phyloP scores from a whole-genome alignment of 2,329 filamentous ascomycete genomes.

The Xylariomycetidae sp. region DNA sequence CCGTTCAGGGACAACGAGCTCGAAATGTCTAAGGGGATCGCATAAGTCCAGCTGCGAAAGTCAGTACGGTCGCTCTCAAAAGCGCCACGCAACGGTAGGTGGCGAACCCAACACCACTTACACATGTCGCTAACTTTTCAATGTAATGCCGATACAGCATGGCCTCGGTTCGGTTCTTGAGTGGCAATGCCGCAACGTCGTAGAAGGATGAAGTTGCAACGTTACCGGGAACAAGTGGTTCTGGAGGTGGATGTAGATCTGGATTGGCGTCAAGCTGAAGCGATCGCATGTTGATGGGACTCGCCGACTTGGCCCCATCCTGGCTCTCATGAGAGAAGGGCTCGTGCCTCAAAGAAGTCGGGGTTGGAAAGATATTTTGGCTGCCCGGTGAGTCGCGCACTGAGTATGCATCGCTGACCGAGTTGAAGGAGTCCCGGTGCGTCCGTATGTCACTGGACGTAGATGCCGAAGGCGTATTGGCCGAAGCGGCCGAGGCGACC shows the following conservation, averaged over 20 bases:
- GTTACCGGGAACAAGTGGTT: too few relatives aligned
- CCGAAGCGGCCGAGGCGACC: conserved; percentile 7
- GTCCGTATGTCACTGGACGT: conserved; percentile 1
- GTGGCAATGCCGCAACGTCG: conserved; percentile 20
- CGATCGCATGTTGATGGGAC: conserved; percentile 7
- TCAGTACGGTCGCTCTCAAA: background rate
- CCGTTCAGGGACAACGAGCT: conserved; percentile 45
- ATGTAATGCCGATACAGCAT: conserved; percentile 30
- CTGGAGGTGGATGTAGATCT: conserved; percentile 6
- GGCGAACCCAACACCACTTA: conserved; percentile 14
- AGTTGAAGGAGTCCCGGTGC: background rate
- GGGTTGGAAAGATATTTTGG: conserved; percentile 3
- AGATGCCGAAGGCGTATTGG: conserved; percentile 5
- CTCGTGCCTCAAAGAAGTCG: background rate
- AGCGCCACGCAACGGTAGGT: background rate
- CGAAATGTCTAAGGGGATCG: conserved; percentile 40
- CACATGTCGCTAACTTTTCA: conserved; percentile 28
- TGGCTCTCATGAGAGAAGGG: conserved; percentile 1
- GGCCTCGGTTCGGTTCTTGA: conserved; percentile 27
- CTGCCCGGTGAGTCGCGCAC: conserved; percentile 3
- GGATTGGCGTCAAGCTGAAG: conserved; percentile 2
- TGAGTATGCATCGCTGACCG: background rate
- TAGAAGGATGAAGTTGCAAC: conserved; percentile 12
- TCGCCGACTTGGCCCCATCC: conserved; percentile 5
- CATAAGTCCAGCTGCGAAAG: conserved; percentile 24